Conservation (phyloP, 352 stramenopile genomes). For the Pythium phragmiticola region DNA sequence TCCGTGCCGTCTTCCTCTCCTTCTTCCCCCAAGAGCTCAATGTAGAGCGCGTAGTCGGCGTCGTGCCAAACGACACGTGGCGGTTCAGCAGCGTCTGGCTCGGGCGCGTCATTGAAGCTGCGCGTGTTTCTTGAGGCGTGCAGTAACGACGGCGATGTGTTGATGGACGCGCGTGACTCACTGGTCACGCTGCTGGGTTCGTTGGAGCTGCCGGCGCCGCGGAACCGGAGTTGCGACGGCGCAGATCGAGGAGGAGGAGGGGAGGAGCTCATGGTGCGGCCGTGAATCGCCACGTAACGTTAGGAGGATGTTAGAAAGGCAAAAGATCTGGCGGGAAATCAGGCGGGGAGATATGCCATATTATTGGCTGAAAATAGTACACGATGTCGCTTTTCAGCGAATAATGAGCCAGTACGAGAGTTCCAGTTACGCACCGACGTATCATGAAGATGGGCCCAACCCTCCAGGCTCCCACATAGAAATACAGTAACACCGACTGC, state of each 20-base stretch:
- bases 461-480: background rate
- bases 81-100: too few species aligned
- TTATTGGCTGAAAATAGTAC: background rate
- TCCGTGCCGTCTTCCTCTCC: background rate
- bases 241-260: background rate
- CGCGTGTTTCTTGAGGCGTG: constrained; percentile 2
- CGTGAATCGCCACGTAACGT: background rate
- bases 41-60: constrained; percentile 30
- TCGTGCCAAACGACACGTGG: constrained; percentile 18
- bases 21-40: constrained; percentile 15
- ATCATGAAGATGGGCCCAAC: background rate
- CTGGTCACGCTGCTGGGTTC: background rate
- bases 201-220: background rate
- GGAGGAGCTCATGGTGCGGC: background rate
- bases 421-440: too few species aligned
- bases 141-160: background rate
- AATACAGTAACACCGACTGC: background rate
- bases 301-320: background rate
- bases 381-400: background rate
- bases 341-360: background rate
- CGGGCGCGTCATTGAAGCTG: background rate
- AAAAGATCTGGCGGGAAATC: background rate
- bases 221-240: constrained; percentile 11
- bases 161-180: background rate
- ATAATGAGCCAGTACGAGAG: background rate